Conservation (phyloP, 495 filamentous ascomycete genomes). For the Parathielavia hyrcaniae region DNA sequence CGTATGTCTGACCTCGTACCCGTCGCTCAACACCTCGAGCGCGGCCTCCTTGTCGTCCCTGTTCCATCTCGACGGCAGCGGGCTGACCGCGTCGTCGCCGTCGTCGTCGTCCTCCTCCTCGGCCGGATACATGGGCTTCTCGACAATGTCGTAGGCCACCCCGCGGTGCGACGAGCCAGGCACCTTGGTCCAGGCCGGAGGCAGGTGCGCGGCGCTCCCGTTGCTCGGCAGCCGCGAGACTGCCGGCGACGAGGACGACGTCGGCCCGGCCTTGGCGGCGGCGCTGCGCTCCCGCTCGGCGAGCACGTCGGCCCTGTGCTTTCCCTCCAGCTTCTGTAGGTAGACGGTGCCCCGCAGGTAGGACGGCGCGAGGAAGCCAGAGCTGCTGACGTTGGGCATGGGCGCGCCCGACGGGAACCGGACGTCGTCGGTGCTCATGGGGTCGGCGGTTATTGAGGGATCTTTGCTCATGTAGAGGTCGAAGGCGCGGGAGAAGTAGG, state of each 20-base stretch:
- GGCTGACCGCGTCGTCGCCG: constrained; percentile 52
- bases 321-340: constrained; percentile 64
- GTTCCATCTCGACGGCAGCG: constrained; percentile 79
- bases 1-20: constrained; percentile 70
- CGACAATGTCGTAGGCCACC: constrained; percentile 79
- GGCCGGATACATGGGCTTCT: constrained; percentile 41
- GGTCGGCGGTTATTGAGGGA: constrained; percentile 22
- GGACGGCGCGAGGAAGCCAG: constrained; percentile 65
- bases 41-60: constrained; percentile 65
- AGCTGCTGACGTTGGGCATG: constrained; percentile 25
- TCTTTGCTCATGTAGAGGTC: constrained; percentile 41
- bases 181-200: constrained; percentile 45
- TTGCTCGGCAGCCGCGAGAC: constrained; percentile 50
- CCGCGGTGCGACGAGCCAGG: constrained; percentile 60
- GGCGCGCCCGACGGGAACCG: constrained; percentile 17
- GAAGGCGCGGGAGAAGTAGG: constrained; percentile 58
- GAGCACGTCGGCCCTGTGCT: constrained; percentile 53
- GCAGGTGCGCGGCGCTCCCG: constrained; percentile 44
- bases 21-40: constrained; percentile 68
- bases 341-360: constrained; percentile 76
- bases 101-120: constrained; percentile 48
- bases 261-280: not conserved
- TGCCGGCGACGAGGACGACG: not conserved
- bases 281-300: constrained; percentile 28
- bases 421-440: constrained; percentile 20